These are phyloP conservation scores for Senecio squalidus DNA, from an alignment of 140 eudicot species.

Conservation along the genomic window DNA sequence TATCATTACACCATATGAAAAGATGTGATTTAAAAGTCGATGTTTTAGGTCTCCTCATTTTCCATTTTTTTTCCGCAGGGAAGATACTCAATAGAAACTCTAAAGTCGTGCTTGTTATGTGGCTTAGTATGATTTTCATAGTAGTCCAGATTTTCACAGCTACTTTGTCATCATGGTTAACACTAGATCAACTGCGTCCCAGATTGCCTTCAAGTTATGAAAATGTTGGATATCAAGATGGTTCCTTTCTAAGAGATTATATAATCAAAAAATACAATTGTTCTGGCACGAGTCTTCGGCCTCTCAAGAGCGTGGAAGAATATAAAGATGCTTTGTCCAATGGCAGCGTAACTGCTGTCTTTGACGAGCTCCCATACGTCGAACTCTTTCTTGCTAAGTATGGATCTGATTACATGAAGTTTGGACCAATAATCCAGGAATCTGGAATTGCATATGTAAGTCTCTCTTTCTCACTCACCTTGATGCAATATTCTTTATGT, in stretches of 20 bases:
- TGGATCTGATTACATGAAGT: constrained; percentile 24
- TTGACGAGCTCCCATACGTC: constrained; percentile 9
- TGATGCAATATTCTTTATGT: too few relatives aligned
- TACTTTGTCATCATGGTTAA: constrained; percentile 21
- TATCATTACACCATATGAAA: too few relatives aligned
- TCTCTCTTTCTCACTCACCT: neutral
- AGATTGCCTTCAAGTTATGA: constrained; percentile 7
- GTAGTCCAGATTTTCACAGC: constrained; percentile 21
- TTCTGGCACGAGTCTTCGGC: neutral
- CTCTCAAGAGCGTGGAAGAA: constrained; percentile 14
- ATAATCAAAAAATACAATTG: constrained; percentile 1
- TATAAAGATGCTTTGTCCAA: constrained; percentile 15
- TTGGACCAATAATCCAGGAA: constrained; percentile 27
- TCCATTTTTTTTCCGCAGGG: constrained; percentile 6
- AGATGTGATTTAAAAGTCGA: too few relatives aligned
- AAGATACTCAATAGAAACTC: constrained; percentile 19
- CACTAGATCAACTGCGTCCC: constrained; percentile 17
- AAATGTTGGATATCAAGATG: constrained; percentile 12
- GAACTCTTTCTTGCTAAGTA: constrained; percentile 22
- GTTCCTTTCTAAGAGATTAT: constrained; percentile 1
- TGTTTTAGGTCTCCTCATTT: too few relatives aligned
- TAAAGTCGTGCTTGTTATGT: constrained; percentile 25
- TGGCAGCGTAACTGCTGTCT: neutral
- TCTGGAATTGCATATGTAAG: constrained; percentile 27
- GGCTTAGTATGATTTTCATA: constrained; percentile 26